Evolutionary conservation across 2,329 filamentous ascomycete species (phyloP).

Genomic region (Fusarium lateritium): DNA sequence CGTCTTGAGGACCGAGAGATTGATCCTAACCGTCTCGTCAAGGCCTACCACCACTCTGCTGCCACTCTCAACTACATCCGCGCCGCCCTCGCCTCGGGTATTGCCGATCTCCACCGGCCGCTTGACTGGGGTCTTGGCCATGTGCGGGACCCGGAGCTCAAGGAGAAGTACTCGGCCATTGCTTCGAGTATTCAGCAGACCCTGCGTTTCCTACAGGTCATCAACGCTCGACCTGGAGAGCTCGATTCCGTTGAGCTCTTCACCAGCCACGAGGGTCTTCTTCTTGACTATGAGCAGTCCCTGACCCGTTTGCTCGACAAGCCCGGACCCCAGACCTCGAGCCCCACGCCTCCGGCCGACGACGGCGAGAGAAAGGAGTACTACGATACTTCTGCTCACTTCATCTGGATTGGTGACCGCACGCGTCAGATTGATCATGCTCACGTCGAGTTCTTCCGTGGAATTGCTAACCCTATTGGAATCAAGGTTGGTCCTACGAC

Average conservation of each 20-base stretch:
- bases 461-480: slow-evolving; percentile 94
- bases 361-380: slow-evolving; percentile 69
- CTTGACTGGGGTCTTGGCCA: slow-evolving; percentile 96
- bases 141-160: slow-evolving; percentile 85
- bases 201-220: slow-evolving; percentile 92
- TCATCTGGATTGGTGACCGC: slow-evolving; percentile 98
- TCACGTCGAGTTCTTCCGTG: slow-evolving; percentile 97
- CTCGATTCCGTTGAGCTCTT: slow-evolving; percentile 94
- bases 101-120: slow-evolving; percentile 93
- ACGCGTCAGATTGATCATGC: slow-evolving; percentile 93
- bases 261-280: slow-evolving; percentile 94
- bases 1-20: slow-evolving; percentile 80
- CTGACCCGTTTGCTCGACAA: slow-evolving; percentile 83
- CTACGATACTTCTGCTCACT: slow-evolving; percentile 96
- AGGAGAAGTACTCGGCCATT: slow-evolving; percentile 87
- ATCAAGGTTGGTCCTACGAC: slow-evolving; percentile 96
- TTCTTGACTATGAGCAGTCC: slow-evolving; percentile 94
- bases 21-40: slow-evolving; percentile 86
- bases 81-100: slow-evolving; percentile 84
- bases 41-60: slow-evolving; percentile 95
- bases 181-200: slow-evolving; percentile 91
- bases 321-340: slow-evolving; percentile 60
- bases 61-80: slow-evolving; percentile 95
- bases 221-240: slow-evolving; percentile 87
- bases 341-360: slow-evolving; percentile 61